phyloP scores from a whole-genome alignment of 2,329 filamentous ascomycete genomes.

The Xylaria sp. region DNA sequence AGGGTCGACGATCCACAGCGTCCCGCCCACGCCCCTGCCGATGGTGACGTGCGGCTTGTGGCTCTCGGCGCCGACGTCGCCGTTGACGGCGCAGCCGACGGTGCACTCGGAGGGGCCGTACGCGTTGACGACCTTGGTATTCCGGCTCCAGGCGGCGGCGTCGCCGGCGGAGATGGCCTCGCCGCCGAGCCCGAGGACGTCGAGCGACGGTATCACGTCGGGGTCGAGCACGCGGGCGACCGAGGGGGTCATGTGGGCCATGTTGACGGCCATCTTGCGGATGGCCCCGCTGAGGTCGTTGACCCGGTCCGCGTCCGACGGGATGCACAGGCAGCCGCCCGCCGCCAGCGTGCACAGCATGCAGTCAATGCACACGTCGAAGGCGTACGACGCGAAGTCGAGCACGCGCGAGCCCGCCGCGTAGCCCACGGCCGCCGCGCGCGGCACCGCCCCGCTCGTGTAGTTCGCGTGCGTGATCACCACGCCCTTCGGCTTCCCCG shows the following conservation, averaged over 20 bases:
- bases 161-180: conserved; percentile 57
- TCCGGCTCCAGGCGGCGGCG: conserved; percentile 49
- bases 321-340: conserved; percentile 56
- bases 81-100: conserved; percentile 54
- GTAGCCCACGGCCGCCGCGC: conserved; percentile 47
- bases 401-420: conserved; percentile 46
- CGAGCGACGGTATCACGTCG: conserved; percentile 49
- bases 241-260: conserved; percentile 55
- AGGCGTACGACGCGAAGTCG: conserved; percentile 56
- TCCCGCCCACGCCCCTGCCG: conserved; percentile 50
- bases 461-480: conserved; percentile 53
- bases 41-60: conserved; percentile 45
- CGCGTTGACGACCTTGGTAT: conserved; percentile 52
- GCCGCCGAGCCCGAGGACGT: conserved; percentile 53
- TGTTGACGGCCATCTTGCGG: conserved; percentile 48
- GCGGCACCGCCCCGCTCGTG: conserved; percentile 48
- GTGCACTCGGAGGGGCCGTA: conserved; percentile 60
- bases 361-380: conserved; percentile 58
- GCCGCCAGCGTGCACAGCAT: conserved; percentile 56
- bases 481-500: conserved; percentile 66
- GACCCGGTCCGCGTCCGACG: conserved; percentile 56
- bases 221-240: conserved; percentile 51
- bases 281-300: conserved; percentile 53
- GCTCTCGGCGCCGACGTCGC: conserved; percentile 41
- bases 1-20: conserved; percentile 56